phyloP scores from a whole-genome alignment of 768 basidiomycete species.

The Clitopilus hobsonii region DNA sequence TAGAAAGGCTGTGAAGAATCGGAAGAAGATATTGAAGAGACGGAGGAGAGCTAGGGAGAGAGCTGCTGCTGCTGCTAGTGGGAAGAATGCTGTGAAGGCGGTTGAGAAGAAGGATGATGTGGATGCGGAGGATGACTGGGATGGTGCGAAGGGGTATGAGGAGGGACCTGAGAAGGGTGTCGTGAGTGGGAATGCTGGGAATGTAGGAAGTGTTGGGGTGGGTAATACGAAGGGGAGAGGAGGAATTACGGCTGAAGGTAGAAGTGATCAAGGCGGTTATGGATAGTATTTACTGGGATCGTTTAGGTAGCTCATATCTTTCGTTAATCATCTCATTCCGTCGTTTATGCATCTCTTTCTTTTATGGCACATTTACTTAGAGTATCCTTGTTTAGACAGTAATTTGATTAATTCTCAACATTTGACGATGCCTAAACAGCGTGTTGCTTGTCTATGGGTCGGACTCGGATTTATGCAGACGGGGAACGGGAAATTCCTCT shows the following conservation, averaged over 20 bases:
- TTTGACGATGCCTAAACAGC: too few relatives aligned
- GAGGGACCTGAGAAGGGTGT: conserved; percentile 6
- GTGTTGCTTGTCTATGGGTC: too few relatives aligned
- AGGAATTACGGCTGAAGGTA: conserved; percentile 13
- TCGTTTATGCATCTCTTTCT: neutral
- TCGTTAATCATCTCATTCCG: neutral
- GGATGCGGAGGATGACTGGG: conserved; percentile 21
- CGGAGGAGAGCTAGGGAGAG: conserved; percentile 70
- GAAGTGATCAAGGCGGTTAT: conserved; percentile 4
- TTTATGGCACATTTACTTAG: too few relatives aligned
- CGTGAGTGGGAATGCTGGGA: too few relatives aligned
- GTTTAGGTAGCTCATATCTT: neutral
- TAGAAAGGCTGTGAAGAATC: conserved; percentile 57
- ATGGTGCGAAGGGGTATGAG: conserved; percentile 19
- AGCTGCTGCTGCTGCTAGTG: conserved; percentile 45
- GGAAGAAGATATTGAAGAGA: conserved; percentile 75
- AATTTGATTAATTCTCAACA: too few relatives aligned
- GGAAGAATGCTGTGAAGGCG: conserved; percentile 21
- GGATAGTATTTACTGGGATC: conserved; percentile 5
- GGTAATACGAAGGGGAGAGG: conserved; percentile 16
- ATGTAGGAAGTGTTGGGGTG: conserved; percentile 12
- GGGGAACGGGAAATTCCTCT: too few relatives aligned
- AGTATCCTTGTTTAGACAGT: too few relatives aligned
- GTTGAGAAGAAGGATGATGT: conserved; percentile 11
- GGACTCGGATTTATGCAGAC: too few relatives aligned